phyloP scores from a whole-genome alignment of 371 early-diverging fungal species.

The Rhizopus sp. region DNA sequence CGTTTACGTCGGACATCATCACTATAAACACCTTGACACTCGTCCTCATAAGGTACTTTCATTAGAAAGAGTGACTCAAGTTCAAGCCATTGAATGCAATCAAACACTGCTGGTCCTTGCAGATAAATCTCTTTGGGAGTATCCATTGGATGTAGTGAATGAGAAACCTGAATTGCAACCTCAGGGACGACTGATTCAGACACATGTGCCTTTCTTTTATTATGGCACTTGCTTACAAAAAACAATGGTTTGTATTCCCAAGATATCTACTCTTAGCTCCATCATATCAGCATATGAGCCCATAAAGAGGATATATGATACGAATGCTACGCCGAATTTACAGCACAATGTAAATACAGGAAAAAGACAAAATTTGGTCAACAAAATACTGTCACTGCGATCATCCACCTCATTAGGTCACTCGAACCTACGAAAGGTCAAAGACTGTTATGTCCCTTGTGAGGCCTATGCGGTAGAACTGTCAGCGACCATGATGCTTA shows the following conservation, averaged over 20 bases:
- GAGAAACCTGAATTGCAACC: conserved; percentile 36
- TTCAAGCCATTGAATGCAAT: conserved; percentile 40
- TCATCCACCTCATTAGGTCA: conserved; percentile 13
- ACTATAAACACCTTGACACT: conserved; percentile 10
- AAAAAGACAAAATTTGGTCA: neutral
- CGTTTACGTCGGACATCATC: conserved; percentile 44
- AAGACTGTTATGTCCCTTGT: conserved; percentile 44
- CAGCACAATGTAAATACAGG: neutral
- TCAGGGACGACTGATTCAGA: conserved; percentile 32
- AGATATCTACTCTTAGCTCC: conserved; percentile 26
- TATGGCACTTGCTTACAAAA: conserved; percentile 38
- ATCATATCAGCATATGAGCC: neutral
- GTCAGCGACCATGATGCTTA: conserved; percentile 38
- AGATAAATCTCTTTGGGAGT: conserved; percentile 43
- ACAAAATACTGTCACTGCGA: conserved; percentile 1
- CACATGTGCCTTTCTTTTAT: conserved; percentile 44
- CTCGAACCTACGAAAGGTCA: conserved; percentile 34
- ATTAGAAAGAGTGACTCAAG: conserved; percentile 34
- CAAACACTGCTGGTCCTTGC: conserved; percentile 42
- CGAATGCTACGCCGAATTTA: neutral
- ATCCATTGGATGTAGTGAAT: conserved; percentile 37
- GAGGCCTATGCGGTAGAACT: conserved; percentile 48
- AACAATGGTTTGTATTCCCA: conserved; percentile 44
- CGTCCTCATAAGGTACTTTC: conserved; percentile 36
- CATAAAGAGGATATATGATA: neutral